These are phyloP conservation scores for Dioszegia hungarica DNA, from an alignment of 768 basidiomycete species.

Conservation along the genomic window DNA sequence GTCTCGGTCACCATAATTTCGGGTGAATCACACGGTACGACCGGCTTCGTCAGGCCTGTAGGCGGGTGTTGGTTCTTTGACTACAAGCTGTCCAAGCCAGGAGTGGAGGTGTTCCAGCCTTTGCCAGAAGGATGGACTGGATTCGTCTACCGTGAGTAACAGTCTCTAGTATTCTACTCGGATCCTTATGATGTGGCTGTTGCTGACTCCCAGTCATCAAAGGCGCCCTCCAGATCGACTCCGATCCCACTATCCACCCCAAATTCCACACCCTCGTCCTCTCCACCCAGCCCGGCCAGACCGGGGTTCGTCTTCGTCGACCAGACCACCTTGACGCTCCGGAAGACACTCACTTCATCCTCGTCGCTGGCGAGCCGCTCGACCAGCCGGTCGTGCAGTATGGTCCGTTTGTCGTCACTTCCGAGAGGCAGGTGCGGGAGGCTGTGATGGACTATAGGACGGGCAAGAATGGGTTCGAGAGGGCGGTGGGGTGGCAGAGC, in stretches of 20 bases:
- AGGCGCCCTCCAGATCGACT: constrained; percentile 64
- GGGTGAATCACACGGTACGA: constrained; percentile 74
- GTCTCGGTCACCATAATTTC: constrained; percentile 77
- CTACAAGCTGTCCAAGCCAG: constrained; percentile 61
- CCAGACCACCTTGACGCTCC: constrained; percentile 43
- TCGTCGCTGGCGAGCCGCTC: constrained; percentile 82
- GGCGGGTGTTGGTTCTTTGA: constrained; percentile 96
- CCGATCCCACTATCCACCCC: constrained; percentile 51
- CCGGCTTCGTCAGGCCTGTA: constrained; percentile 77
- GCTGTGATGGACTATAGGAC: constrained; percentile 76
- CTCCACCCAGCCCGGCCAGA: constrained; percentile 58
- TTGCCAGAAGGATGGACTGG: constrained; percentile 84
- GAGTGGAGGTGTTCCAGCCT: constrained; percentile 67
- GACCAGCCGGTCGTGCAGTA: constrained; percentile 77
- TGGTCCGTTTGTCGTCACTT: constrained; percentile 65
- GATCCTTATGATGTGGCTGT: neutral
- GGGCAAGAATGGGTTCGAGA: constrained; percentile 84
- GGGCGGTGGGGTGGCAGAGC: constrained; percentile 79
- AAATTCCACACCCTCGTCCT: constrained; percentile 80
- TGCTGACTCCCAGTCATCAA: constrained; percentile 55
- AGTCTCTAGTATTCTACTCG: too few species aligned
- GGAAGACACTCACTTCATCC: constrained; percentile 66
- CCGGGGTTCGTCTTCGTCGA: constrained; percentile 62
- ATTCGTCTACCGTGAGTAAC: constrained; percentile 69
- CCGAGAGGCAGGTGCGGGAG: constrained; percentile 69